Conservation (phyloP, 176 grass and related monocot species). For the Rhipidocladum racemiflorum region DNA sequence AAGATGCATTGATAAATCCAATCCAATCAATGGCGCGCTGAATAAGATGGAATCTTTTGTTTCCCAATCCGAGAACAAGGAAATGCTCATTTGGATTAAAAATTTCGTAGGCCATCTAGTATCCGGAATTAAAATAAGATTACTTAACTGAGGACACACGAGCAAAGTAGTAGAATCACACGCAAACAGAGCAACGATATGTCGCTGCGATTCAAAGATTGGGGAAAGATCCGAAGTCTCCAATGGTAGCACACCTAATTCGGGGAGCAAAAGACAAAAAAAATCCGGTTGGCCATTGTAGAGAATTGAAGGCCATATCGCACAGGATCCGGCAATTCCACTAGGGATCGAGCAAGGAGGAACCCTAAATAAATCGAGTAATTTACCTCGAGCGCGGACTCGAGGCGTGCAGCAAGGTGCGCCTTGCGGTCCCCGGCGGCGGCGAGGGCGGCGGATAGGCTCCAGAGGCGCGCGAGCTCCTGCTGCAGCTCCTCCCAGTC, state of each 20-base stretch:
- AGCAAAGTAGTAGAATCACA: not conserved
- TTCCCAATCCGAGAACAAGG: not conserved
- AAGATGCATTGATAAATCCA: not conserved
- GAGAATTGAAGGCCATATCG: not conserved
- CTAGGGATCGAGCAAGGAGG: not conserved
- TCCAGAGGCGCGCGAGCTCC: conserved; percentile 81
- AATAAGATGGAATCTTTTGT: not conserved
- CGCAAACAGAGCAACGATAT: not conserved
- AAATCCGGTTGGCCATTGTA: not conserved
- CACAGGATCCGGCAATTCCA: not conserved
- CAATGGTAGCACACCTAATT: not conserved
- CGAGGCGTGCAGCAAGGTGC: conserved; percentile 45
- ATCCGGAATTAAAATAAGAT: not conserved
- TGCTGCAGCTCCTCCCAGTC: conserved; percentile 93
- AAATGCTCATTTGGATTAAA: not conserved
- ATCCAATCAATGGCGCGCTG: not conserved
- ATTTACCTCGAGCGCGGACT: conserved; percentile 64
- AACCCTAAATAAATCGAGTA: not conserved
- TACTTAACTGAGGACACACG: not conserved
- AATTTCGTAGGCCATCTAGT: not conserved
- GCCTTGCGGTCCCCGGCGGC: conserved; percentile 57
- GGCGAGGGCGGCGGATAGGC: conserved; percentile 57
- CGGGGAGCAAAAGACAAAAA: not conserved
- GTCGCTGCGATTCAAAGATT: not conserved
- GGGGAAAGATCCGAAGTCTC: not conserved